Base-by-base conservation (phyloP, 805 yeast species). In the Pichia membranifaciens region DNA sequence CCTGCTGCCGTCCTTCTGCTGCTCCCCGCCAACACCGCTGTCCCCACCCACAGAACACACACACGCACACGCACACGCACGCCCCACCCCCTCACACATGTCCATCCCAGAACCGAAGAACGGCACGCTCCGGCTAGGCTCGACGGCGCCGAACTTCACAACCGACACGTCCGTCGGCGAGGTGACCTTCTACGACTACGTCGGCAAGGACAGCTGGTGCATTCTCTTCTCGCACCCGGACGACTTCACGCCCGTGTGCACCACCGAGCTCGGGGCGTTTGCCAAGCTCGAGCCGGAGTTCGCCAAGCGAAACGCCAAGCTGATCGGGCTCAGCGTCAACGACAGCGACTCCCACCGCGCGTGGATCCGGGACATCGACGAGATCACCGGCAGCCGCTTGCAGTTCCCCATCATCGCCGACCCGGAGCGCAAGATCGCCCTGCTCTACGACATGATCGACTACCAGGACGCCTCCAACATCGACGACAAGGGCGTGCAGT, bases 241-340 rank as follows among this genome's bases (percentile, higher is more conserved):
- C 54, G 88, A 82, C 62, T 82, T 79, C 71, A 83, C 89, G 18
- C 89, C 89, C 32, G 86, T 83, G 41, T 83, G 89, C 64, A 83
- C 88, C 53, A 83, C 89, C 44, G 89, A 83, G 65, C 71, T 83
- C 50, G 88, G 88, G 53, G 88, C 87, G 7, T 82, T 83, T 59
- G 82, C 87, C 54, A 76, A 78, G 60, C 69, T 83, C 60, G 79
- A 81, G 60, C 84, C 84, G 13, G 87, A 82, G 62, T 83, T 83
- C 60, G 71, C 71, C 56, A 74, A 76, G 62, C 73, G 87, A 62
- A 76, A 76, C 48, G 82, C 81, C 47, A 81, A 81, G 59, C 70
- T 83, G 60, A 75, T 83, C 60, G 88, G 87, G 34, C 69, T 83
- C 50, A 79, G 85, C 29, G 82, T 85, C 47, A 82, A 83, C 63